These are phyloP conservation scores for Acer yangbiense DNA, from an alignment of 345 rosid species.

Conservation along the genomic window DNA sequence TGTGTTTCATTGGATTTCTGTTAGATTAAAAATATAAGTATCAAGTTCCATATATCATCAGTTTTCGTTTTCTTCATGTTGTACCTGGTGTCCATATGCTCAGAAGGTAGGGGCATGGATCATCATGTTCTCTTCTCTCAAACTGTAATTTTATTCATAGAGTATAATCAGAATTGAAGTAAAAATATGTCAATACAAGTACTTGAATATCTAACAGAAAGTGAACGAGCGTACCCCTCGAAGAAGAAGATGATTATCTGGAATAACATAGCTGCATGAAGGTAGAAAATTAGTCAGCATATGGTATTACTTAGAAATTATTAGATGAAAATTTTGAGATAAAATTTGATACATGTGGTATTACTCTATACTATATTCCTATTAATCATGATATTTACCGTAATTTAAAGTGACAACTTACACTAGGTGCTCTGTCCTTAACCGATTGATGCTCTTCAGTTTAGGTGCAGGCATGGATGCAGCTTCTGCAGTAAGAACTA, in stretches of 20 bases:
- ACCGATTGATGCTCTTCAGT: conserved; percentile 38
- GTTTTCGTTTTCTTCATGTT: neutral
- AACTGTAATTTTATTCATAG: conserved; percentile 32
- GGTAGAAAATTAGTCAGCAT: neutral
- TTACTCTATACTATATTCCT: too few species aligned
- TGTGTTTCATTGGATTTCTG: neutral
- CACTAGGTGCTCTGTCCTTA: conserved; percentile 70
- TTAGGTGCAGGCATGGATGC: conserved; percentile 48
- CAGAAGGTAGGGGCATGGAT: conserved; percentile 58
- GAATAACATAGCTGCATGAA: conserved; percentile 59
- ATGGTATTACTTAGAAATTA: too few species aligned
- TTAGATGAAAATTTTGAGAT: too few species aligned
- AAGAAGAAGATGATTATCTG: conserved; percentile 51
- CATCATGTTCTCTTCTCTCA: conserved; percentile 48
- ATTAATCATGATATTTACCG: too few species aligned
- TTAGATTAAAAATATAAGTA: neutral
- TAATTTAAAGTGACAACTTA: conserved; percentile 38
- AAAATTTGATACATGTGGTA: too few species aligned
- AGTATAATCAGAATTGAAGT: neutral
- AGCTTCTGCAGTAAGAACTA: conserved; percentile 40
- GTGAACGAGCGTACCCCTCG: conserved; percentile 35
- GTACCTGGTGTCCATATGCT: conserved; percentile 67
- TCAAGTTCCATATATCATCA: too few species aligned
- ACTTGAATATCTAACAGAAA: neutral
- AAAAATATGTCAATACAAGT: neutral